Base-by-base conservation (phyloP, 2,329 filamentous ascomycete species). In the Claviceps monticola region DNA sequence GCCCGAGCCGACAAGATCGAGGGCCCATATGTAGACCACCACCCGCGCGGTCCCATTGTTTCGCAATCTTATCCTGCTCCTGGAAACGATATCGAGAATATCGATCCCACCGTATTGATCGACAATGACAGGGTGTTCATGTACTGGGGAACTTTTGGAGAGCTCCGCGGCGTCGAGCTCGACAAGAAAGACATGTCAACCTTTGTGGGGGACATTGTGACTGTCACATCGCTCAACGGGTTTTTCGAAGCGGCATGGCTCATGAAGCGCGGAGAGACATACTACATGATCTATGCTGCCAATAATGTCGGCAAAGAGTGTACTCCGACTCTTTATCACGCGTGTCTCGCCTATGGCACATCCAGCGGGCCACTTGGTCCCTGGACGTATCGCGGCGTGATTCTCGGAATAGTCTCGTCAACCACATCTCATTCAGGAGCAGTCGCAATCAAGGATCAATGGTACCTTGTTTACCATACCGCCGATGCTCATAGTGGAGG, bases 401-500 rank as follows among this genome's bases (percentile, higher is more conserved):
- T 48, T 26, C 47, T 48, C 37, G 36, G 37, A 14, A 48, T 48
- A 9, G 47, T 48, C 17, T 48, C 47, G 16, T 48, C 47, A n/a
- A 48, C 47, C 23, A 48, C 47, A 13, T 48, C 47, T 21, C 47
- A 48, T 7, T 23, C 47, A 5, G 47, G 47, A 3, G 37, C 37
- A 13, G 37, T 48, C 21, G 4, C 8, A 5, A 13, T 48, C 16
- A 17, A 29, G 19, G 47, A 29, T 38, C 36, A 41, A 19, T 48
- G 47, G 47, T 48, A 48, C n/a, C 37, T 48, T 6, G 47, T 48
- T n/a, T 48, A 48, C 37, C 47, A 42, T 17, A 48, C 47, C 23
- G 47, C 47, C 4, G 47, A 48, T 26, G 47, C 47, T 13, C 2
- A 2, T 2, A 37, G 21, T 11, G 47, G 47, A 9, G 47, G 47